These are phyloP conservation scores for Candida andamanensis DNA, from an alignment of 805 yeast species.

Conservation along the genomic window DNA sequence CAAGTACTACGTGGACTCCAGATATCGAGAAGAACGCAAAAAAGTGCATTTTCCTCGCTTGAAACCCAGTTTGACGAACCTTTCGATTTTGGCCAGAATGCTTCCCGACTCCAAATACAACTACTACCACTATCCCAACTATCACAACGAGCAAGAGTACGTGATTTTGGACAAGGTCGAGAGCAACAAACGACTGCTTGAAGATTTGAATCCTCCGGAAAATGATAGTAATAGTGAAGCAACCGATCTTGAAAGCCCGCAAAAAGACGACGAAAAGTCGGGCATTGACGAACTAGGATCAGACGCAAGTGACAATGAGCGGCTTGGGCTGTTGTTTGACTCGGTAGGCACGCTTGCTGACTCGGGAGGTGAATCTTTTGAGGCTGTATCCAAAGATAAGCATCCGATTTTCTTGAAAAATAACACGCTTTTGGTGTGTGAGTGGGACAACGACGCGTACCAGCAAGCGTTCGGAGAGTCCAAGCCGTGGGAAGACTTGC, in stretches of 20 bases:
- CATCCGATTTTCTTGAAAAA: slow-evolving; percentile 18
- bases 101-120: slow-evolving; percentile 25
- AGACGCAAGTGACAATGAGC: slow-evolving; percentile 8
- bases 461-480: slow-evolving; percentile 50
- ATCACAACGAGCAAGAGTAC: slow-evolving; percentile 6
- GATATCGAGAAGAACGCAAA: slow-evolving; percentile 15
- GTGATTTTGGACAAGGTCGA: slow-evolving; percentile 2
- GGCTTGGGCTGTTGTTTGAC: slow-evolving; percentile 17
- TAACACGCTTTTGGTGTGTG: slow-evolving; percentile 46
- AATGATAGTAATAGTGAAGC: not conserved
- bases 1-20: slow-evolving; percentile 21
- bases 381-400: slow-evolving; percentile 9
- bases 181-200: too few relatives aligned
- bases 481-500: slow-evolving; percentile 51
- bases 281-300: not conserved
- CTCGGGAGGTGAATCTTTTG: not conserved
- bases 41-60: slow-evolving; percentile 44
- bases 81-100: slow-evolving; percentile 29
- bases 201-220: not conserved
- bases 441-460: slow-evolving; percentile 53
- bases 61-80: slow-evolving; percentile 34
- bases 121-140: slow-evolving; percentile 28
- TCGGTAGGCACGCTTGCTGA: slow-evolving; percentile 9
- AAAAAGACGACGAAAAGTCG: not conserved
- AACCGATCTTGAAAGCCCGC: not conserved